These are phyloP conservation scores for Licmophora abbreviata DNA, from an alignment of 108 stramenopile species.

Conservation along the genomic window DNA sequence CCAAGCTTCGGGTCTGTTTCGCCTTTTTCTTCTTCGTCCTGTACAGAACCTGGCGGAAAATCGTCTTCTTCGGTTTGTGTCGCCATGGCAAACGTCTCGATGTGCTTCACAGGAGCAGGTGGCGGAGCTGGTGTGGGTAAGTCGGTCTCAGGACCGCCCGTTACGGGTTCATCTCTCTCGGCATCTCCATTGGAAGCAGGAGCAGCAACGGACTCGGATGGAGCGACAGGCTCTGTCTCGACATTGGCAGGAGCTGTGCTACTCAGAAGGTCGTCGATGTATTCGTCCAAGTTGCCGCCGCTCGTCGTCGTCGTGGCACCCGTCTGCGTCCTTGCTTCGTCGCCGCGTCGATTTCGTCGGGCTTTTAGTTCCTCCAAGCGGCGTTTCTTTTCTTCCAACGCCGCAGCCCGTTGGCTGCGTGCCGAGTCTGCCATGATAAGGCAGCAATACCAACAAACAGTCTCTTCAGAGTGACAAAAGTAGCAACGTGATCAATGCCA, in stretches of 20 bases:
- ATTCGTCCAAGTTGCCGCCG: slow-evolving; percentile 60
- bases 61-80: slow-evolving; percentile 77
- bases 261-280: slow-evolving; percentile 69
- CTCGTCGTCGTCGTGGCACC: slow-evolving; percentile 10
- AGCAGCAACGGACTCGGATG: not conserved
- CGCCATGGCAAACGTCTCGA: slow-evolving; percentile 69
- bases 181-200: slow-evolving; percentile 3
- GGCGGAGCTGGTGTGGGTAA: slow-evolving; percentile 14
- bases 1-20: too few species aligned
- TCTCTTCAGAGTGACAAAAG: too few species aligned
- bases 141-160: not conserved
- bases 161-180: not conserved
- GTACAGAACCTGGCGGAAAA: slow-evolving; percentile 42
- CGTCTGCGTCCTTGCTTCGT: slow-evolving; percentile 17
- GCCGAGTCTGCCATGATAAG: slow-evolving; percentile 13
- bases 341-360: slow-evolving; percentile 30
- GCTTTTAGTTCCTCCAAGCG: slow-evolving; percentile 73
- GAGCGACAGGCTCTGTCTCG: slow-evolving; percentile 5
- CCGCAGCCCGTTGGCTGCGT: slow-evolving; percentile 30
- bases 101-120: slow-evolving; percentile 13
- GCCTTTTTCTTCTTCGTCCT: slow-evolving; percentile 55
- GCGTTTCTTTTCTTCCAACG: slow-evolving; percentile 69
- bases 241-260: slow-evolving; percentile 7
- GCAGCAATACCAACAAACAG: not conserved
- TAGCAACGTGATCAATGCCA: too few species aligned